Evolutionary conservation across 257 asterid genomes (phyloP), one percentile per base, ranked within the genome.

Genomic region (Solanum sitiens): DNA sequence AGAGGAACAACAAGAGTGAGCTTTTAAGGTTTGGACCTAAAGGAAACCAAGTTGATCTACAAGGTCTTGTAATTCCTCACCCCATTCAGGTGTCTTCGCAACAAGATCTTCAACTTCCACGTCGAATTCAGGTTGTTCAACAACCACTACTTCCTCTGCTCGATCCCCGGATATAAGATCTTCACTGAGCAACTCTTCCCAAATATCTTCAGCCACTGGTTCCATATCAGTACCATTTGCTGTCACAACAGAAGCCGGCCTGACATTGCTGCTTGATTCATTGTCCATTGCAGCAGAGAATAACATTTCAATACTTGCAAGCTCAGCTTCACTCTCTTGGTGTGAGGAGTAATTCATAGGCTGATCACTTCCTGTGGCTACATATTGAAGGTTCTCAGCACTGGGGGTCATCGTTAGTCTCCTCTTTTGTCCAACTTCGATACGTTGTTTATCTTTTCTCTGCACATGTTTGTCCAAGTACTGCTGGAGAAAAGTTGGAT

Each of bases 341-440:
- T 27, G 63, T 7, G 74, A 12, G 61, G 74, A 12, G 61, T 67
- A 89, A 20, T 86, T 84, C 86, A 61, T 32, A 63, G 87, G 53
- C 33, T 88, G 89, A 85, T 56, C 89, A 84, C 70, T 73, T 39
- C 71, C 87, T 18, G 82, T 42, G 12, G 89, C 89, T n/a, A n/a
- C 88, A 25, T 92, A 92, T 83, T 70, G 89, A 86, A 93, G 70
- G 39, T 91, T 89, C 84, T 93, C 98, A 6, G 56, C 89, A 42
- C 94, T 88, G 5, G 96, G 93, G 50, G 93, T 91, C 98, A 93
- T 92, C 11, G 94, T 88, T 21, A 97, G 89, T 56, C 98, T 90
- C 89, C 99, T 93, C 94, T 97, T 97, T 27, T 90, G 98, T 53
- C 99, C 99, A 72, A 94, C 90, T 56, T 88, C 95, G 5, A 96